These are phyloP conservation scores for Termitomyces titanicus DNA, from an alignment of 768 basidiomycete genomes.

Conservation along the genomic window DNA sequence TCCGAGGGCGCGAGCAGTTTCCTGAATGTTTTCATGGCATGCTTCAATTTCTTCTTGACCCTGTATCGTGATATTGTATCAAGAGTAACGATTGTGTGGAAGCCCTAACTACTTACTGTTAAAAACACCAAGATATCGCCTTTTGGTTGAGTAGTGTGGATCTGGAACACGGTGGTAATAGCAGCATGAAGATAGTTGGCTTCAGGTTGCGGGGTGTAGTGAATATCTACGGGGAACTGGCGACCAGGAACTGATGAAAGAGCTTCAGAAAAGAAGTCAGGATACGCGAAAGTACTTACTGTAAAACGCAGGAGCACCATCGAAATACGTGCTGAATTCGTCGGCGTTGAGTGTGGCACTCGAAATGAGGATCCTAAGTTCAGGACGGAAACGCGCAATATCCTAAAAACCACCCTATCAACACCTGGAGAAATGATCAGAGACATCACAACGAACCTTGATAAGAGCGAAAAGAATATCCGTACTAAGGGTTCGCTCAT, in stretches of 20 bases:
- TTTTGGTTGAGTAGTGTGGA: conserved; percentile 96
- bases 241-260: conserved; percentile 80
- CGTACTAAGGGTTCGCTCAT: conserved; percentile 95
- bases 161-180: conserved; percentile 98
- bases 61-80: conserved; percentile 30
- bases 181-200: conserved; percentile 98
- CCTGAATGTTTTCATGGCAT: conserved; percentile 92
- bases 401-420: conserved; percentile 53
- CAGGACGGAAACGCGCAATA: conserved; percentile 94
- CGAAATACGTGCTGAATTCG: conserved; percentile 97
- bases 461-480: conserved; percentile 98
- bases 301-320: conserved; percentile 92
- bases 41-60: conserved; percentile 99
- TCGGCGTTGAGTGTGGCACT: conserved; percentile 97
- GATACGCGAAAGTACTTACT: conserved; percentile 42
- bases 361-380: conserved; percentile 89
- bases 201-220: conserved; percentile 98
- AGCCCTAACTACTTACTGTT: conserved; percentile 51
- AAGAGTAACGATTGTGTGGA: background rate
- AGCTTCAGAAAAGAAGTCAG: conserved; percentile 4
- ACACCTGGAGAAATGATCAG: conserved; percentile 20
- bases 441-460: conserved; percentile 67
- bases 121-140: conserved; percentile 98
- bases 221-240: conserved; percentile 95
- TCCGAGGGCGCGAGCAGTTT: conserved; percentile 90